Percentiles rank a stretch among this genome's conserved stretches.
Conservation (phyloP, 371 early-diverging fungal genomes). For the Apophysomyces variabilis region DNA sequence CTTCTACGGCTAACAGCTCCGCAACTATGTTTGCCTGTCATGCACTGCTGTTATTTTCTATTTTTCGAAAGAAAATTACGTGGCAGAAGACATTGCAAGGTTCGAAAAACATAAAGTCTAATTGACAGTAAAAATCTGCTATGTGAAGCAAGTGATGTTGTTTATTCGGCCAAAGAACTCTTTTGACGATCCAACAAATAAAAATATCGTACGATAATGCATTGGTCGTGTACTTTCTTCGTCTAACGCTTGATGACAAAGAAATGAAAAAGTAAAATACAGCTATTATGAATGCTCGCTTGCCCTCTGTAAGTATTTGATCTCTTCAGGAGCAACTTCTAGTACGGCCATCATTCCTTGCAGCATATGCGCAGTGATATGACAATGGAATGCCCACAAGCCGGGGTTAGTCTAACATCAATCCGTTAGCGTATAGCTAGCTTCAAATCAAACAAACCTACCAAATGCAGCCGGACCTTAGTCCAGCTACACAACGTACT, state of each 20-base stretch:
- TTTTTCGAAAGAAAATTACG: constrained; percentile 10
- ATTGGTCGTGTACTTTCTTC: too few relatives aligned
- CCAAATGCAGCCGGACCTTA: constrained; percentile 35
- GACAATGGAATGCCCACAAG: constrained; percentile 58
- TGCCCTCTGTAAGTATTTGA: constrained; percentile 1
- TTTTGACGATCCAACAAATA: too few relatives aligned
- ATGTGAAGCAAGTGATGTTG: too few relatives aligned
- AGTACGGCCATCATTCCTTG: constrained; percentile 54
- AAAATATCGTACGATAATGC: too few relatives aligned
- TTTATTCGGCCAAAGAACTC: too few relatives aligned
- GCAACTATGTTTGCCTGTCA: constrained; percentile 46
- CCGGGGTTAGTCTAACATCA: constrained; percentile 48
- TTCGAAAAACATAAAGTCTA: not conserved
- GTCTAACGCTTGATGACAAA: too few relatives aligned
- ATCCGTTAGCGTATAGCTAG: not conserved
- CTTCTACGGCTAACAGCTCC: constrained; percentile 46
- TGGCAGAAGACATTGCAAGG: not conserved
- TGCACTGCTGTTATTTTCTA: constrained; percentile 33
- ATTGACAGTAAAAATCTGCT: too few relatives aligned
- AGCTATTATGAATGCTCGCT: not conserved
- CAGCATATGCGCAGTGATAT: constrained; percentile 55
- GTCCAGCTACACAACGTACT: constrained; percentile 43
- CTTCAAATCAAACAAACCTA: constrained; percentile 13
- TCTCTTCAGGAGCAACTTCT: constrained; percentile 39
- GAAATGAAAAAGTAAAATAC: not conserved